Evolutionary conservation across 23 red algal species (phyloP).

Genomic region (Agarophyton chilense): DNA sequence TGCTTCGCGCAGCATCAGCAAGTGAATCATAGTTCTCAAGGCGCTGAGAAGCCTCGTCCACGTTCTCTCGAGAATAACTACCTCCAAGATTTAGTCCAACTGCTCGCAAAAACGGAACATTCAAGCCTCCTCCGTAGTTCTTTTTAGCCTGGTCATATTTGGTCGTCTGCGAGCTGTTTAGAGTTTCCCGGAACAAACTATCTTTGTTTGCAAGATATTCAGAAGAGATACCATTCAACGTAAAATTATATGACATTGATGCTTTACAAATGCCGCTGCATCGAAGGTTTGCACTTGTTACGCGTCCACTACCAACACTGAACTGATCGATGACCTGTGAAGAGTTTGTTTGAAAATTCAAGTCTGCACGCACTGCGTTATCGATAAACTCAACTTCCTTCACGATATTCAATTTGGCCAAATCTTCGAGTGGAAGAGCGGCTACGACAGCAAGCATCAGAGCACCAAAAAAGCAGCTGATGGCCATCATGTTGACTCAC

Average conservation of each 20-base stretch:
- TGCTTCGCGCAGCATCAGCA: not conserved
- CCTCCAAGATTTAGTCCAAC: not conserved
- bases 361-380: not conserved
- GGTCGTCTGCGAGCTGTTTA: not conserved
- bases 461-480: not conserved
- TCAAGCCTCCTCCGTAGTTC: not conserved
- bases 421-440: constrained; percentile 3
- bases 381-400: not conserved
- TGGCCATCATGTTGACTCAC: not conserved
- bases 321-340: not conserved
- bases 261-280: not conserved
- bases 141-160: not conserved
- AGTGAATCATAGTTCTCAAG: not conserved
- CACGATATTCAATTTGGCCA: not conserved
- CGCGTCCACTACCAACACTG: not conserved
- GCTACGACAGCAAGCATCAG: not conserved
- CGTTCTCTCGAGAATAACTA: not conserved
- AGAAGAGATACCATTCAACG: not conserved
- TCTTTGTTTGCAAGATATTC: not conserved
- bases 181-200: not conserved
- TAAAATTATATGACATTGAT: not conserved
- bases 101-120: not conserved
- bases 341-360: not conserved
- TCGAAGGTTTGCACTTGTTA: not conserved
- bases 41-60: not conserved